Percentiles rank a stretch among this genome's conserved stretches.
Evolutionary conservation across 371 early-diverging fungal genomes (phyloP).

Genomic region (Mucor saturninus): DNA sequence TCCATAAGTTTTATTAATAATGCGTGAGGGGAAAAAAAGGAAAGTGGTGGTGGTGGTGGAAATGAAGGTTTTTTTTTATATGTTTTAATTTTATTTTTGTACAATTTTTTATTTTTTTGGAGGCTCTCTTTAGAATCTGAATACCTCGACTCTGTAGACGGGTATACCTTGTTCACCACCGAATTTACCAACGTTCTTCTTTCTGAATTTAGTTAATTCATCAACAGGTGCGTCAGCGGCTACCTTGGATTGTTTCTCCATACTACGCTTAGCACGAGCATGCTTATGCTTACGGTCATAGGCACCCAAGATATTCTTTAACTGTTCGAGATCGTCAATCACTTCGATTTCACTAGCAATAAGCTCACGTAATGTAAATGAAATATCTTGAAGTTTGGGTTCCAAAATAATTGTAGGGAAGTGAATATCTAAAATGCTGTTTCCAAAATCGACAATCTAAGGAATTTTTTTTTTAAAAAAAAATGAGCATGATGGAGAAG

Average conservation of each 20-base stretch:
- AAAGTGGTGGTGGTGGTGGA: too few species aligned
- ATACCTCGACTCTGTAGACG: constrained; percentile 65
- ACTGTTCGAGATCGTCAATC: constrained; percentile 49
- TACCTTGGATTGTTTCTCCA: constrained; percentile 17
- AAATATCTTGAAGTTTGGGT: constrained; percentile 52
- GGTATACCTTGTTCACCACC: constrained; percentile 64
- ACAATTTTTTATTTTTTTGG: not conserved
- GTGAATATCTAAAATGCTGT: constrained; percentile 60
- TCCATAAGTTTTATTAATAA: too few species aligned
- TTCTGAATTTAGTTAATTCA: constrained; percentile 36
- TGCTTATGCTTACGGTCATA: constrained; percentile 57
- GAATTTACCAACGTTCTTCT: constrained; percentile 55
- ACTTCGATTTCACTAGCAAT: constrained; percentile 47
- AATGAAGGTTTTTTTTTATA: too few species aligned
- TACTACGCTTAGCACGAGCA: constrained; percentile 14
- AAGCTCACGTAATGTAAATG: constrained; percentile 41
- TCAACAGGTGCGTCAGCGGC: constrained; percentile 33
- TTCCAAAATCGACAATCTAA: constrained; percentile 60
- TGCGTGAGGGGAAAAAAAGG: too few species aligned
- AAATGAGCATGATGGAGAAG: not conserved
- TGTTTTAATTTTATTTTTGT: constrained; percentile 2
- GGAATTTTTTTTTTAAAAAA: not conserved
- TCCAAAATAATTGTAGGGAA: constrained; percentile 65
- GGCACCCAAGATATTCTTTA: constrained; percentile 55
- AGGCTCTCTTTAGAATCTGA: constrained; percentile 46